Evolutionary conservation across 2,329 filamentous ascomycete genomes (phyloP).

Genomic region (Neonectria hederae): DNA sequence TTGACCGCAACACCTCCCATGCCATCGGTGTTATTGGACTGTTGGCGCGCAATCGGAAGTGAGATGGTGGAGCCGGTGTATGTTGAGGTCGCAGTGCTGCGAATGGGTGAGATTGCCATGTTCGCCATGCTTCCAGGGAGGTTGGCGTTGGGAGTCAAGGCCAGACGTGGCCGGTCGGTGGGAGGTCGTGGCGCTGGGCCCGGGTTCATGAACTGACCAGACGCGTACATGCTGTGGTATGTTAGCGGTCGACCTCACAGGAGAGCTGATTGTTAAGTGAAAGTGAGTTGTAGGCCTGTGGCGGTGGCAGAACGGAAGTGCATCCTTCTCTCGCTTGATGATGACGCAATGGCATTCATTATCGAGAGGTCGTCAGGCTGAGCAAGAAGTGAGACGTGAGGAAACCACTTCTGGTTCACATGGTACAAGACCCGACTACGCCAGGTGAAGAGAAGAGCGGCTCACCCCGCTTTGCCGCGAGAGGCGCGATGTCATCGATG

Average conservation of each 20-base stretch:
- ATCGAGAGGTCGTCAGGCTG: not conserved
- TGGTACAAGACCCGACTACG: conserved; percentile 1
- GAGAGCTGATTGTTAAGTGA: not conserved
- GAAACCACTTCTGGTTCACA: conserved; percentile 4
- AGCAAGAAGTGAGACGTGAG: not conserved
- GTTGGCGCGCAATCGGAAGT: conserved; percentile 72
- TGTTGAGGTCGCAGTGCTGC: conserved; percentile 69
- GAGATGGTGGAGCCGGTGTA: conserved; percentile 65
- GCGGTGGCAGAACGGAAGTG: conserved; percentile 5
- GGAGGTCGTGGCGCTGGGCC: conserved; percentile 93
- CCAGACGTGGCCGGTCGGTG: conserved; percentile 81
- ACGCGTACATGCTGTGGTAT: conserved; percentile 62
- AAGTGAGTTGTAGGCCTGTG: conserved; percentile 1
- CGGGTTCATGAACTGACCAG: conserved; percentile 91
- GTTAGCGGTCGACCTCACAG: conserved; percentile 28
- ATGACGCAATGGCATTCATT: not conserved
- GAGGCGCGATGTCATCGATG: conserved; percentile 17
- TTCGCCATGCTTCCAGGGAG: conserved; percentile 82
- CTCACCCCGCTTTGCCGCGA: conserved; percentile 31
- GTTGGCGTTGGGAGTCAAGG: conserved; percentile 79
- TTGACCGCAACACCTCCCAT: conserved; percentile 76
- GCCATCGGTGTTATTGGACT: conserved; percentile 68
- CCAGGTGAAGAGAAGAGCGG: conserved; percentile 6
- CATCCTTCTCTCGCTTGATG: not conserved
- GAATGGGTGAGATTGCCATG: conserved; percentile 78